phyloP scores from a whole-genome alignment of 2,329 filamentous ascomycete genomes.

The Botrytis medusae region DNA sequence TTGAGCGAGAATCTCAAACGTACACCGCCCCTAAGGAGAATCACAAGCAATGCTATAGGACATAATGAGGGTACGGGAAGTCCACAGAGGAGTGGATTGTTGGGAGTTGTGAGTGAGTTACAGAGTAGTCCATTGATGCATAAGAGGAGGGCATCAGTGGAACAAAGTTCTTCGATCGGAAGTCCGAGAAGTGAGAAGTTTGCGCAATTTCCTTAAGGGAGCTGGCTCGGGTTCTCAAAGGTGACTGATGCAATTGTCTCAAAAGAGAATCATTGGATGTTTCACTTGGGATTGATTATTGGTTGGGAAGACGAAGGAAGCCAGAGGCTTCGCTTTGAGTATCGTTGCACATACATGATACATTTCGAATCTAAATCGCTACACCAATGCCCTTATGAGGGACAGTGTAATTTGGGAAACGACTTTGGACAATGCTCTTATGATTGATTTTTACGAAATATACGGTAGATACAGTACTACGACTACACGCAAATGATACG shows the following conservation, averaged over 20 bases:
- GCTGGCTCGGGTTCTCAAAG: background rate
- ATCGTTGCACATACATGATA: background rate
- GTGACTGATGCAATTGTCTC: background rate
- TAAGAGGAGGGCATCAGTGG: constrained; percentile 62
- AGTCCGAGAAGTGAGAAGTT: constrained; percentile 7
- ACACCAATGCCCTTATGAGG: background rate
- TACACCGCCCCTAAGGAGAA: constrained; percentile 48
- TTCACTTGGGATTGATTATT: background rate
- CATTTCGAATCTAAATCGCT: background rate
- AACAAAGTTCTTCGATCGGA: constrained; percentile 39
- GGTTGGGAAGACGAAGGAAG: background rate
- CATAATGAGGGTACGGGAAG: constrained; percentile 50
- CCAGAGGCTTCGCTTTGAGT: constrained; percentile 3
- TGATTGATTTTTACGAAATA: background rate
- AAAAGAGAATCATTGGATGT: background rate
- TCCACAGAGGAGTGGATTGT: constrained; percentile 57
- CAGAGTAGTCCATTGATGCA: constrained; percentile 61
- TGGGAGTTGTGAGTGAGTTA: constrained; percentile 61
- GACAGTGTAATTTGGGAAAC: background rate
- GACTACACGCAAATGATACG: background rate
- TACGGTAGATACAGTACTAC: background rate
- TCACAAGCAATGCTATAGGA: constrained; percentile 56
- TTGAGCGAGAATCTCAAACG: constrained; percentile 32
- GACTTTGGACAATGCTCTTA: background rate
- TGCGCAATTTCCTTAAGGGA: constrained; percentile 8